phyloP scores from a whole-genome alignment of 306 rosid genomes.

The Bauhinia variegata region DNA sequence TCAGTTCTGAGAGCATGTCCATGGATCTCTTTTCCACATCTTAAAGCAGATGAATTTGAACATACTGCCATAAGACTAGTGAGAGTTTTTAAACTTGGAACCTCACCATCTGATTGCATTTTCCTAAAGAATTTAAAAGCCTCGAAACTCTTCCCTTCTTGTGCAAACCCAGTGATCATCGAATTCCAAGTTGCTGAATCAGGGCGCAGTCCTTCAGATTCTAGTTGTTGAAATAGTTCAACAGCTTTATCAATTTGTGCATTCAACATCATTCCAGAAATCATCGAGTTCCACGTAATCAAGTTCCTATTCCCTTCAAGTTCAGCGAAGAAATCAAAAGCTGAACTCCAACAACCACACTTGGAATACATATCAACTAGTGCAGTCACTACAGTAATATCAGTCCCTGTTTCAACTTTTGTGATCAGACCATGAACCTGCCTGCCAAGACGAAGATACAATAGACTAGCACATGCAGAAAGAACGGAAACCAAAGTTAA shows the following conservation, averaged over 20 bases:
- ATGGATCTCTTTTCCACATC: slow-evolving; percentile 65
- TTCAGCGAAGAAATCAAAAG: slow-evolving; percentile 47
- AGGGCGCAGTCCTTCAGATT: slow-evolving; percentile 53
- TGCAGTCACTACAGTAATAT: slow-evolving; percentile 58
- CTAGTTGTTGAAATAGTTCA: slow-evolving; percentile 50
- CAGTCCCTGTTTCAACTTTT: slow-evolving; percentile 41
- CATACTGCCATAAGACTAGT: slow-evolving; percentile 68
- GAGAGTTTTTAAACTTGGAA: slow-evolving; percentile 57
- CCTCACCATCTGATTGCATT: slow-evolving; percentile 55
- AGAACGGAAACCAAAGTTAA: slow-evolving; percentile 64
- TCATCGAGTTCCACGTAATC: slow-evolving; percentile 75
- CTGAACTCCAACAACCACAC: slow-evolving; percentile 64
- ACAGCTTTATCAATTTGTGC: slow-evolving; percentile 52
- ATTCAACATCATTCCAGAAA: slow-evolving; percentile 68
- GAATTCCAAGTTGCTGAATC: slow-evolving; percentile 76
- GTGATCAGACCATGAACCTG: slow-evolving; percentile 66
- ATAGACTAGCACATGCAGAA: slow-evolving; percentile 59
- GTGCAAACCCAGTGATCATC: no score
- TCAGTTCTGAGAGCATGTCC: slow-evolving; percentile 53
- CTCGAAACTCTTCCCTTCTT: slow-evolving; percentile 45
- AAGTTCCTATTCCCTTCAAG: slow-evolving; percentile 45
- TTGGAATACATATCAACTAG: slow-evolving; percentile 74
- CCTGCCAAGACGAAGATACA: slow-evolving; percentile 48
- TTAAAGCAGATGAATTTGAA: slow-evolving; percentile 54
- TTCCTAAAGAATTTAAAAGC: slow-evolving; percentile 62